Evolutionary conservation across 306 rosid species (phyloP).

Genomic region (Alnus rubra): DNA sequence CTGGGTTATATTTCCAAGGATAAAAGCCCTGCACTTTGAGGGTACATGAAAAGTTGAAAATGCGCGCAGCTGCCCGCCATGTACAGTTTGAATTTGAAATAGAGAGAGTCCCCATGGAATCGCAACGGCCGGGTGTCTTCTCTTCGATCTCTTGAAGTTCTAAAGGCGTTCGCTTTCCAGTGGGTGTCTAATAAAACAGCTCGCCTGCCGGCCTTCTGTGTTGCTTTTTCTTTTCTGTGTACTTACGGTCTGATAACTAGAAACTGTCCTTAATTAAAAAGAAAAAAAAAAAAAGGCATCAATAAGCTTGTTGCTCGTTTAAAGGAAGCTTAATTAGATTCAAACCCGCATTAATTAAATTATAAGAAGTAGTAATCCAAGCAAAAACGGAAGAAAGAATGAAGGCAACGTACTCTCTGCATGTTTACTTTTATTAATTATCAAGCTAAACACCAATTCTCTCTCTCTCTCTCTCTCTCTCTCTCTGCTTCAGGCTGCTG

Average conservation of each 20-base stretch:
- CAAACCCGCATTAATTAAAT: too few relatives aligned
- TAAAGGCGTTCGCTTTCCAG: background rate
- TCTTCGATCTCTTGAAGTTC: conserved; percentile 8
- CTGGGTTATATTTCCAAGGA: background rate
- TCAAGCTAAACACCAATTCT: too few relatives aligned
- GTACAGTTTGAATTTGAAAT: conserved; percentile 3
- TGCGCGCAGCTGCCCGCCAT: background rate
- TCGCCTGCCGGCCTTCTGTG: background rate
- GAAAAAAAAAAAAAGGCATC: background rate
- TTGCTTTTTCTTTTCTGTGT: conserved; percentile 2
- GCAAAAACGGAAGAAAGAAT: too few relatives aligned
- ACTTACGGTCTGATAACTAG: background rate
- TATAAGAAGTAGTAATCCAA: too few relatives aligned
- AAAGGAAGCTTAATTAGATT: background rate
- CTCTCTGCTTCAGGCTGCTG: too few relatives aligned
- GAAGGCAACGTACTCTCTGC: too few relatives aligned
- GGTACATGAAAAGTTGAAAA: background rate
- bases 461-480: too few relatives aligned
- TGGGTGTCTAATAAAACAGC: background rate
- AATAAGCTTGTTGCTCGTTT: background rate
- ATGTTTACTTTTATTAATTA: too few relatives aligned
- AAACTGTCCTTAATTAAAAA: too few relatives aligned
- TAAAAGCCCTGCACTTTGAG: background rate
- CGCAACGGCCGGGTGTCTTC: conserved; percentile 4
- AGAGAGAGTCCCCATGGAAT: background rate